Evolutionary conservation across 75 land plant species (phyloP).

Genomic region (Adiantum capillusveneris): DNA sequence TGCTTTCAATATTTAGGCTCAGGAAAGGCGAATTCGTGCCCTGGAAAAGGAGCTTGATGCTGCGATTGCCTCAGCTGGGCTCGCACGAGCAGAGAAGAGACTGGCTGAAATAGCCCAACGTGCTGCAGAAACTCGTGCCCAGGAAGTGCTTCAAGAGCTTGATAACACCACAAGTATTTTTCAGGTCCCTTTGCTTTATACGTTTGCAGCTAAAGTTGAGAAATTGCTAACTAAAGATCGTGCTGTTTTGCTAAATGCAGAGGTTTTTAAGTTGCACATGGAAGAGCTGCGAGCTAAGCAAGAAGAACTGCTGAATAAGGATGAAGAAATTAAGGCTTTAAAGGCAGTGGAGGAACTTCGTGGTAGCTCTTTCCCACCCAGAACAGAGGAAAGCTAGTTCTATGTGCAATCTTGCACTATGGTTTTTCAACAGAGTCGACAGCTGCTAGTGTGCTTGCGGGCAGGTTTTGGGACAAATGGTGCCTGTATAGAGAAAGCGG

Average conservation of each 20-base stretch:
- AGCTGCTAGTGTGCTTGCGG: too few relatives aligned
- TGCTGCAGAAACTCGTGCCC: slow-evolving; percentile 73
- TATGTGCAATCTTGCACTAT: too few relatives aligned
- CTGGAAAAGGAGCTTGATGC: slow-evolving; percentile 93
- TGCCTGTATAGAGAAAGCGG: too few relatives aligned
- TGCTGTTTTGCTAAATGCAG: slow-evolving; percentile 24
- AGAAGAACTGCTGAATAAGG: slow-evolving; percentile 65
- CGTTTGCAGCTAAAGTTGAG: background rate
- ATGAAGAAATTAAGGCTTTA: slow-evolving; percentile 71
- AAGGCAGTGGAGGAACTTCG: slow-evolving; percentile 80
- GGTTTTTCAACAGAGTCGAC: too few relatives aligned
- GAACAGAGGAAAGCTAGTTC: background rate
- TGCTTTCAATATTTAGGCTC: too few relatives aligned
- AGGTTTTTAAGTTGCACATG: slow-evolving; percentile 80
- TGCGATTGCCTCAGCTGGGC: slow-evolving; percentile 84
- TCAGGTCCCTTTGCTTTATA: background rate
- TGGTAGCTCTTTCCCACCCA: slow-evolving; percentile 11
- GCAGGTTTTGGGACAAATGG: too few relatives aligned
- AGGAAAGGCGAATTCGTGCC: slow-evolving; percentile 76
- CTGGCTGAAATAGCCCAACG: slow-evolving; percentile 78
- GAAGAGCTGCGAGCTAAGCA: slow-evolving; percentile 84
- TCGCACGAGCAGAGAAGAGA: slow-evolving; percentile 82
- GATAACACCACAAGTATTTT: slow-evolving; percentile 85
- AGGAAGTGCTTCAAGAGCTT: slow-evolving; percentile 71
- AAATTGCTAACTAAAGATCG: background rate